Evolutionary conservation across 768 basidiomycete species (phyloP), one percentile per base, ranked within the genome.

Genomic region (Kwoniella heveanensis): DNA sequence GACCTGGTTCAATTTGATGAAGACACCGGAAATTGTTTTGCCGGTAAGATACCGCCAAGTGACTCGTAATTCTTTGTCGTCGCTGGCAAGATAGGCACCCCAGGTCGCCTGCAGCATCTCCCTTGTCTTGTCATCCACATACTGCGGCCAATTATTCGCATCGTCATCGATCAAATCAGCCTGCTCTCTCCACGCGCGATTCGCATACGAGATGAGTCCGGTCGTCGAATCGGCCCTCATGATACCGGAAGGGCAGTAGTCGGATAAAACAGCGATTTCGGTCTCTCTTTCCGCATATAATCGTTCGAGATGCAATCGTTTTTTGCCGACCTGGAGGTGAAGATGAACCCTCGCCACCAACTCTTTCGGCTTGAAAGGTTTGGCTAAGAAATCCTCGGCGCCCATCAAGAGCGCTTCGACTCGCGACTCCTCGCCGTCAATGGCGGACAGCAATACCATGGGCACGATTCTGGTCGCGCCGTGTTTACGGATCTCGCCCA

Each of bases 241-340:
- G 54, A 79, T 79, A 19, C 76, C 78, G 10, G 70, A 67, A 17
- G 78, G 78, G 58, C 73, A 73, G 47, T 70, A 71, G 54, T 73
- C 72, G 19, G 69, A 68, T 15, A 79, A 32, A 2, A 74, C 56
- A 26, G 69, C 53, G 24, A 77, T 65, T 50, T 79, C 73, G 4
- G 66, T 63, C 47, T 67, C 60, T 19, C 77, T 58, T 49, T 77
- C 59, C 1, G 54, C 48, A 39, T 65, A 79, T 25, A 65, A 44
- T 51, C 55, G 51, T 53, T 79, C 77, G 30, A 79, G 55, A 24
- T 67, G 65, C n/a, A 60, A 60, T 3, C 76, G 68, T 32, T 79
- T 79, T 65, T 83, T 83, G 29, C 82, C 82, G 12, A 83, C 68
- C 52, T 82, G 81, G 65, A 83, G 73, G 49, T 82, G 82, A 17